Base-by-base conservation (phyloP, 495 filamentous ascomycete genomes). In the Amorphotheca resinae region DNA sequence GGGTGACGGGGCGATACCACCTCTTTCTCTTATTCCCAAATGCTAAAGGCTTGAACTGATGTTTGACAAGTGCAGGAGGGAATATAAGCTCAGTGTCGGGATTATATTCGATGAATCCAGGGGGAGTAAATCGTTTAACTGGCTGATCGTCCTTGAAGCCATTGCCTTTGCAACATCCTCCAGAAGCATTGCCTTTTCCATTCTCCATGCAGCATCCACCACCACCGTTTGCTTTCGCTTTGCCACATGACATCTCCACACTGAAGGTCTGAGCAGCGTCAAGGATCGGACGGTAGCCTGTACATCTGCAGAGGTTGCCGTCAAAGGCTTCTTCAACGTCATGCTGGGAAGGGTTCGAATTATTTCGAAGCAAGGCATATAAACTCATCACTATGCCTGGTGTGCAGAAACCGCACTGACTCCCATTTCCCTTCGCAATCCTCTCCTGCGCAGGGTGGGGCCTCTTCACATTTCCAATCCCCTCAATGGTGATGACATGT, bases 321-420 rank as follows among this genome's bases (percentile, higher is more conserved):
- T 98, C 91, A 57, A 93, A 89, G 12, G 84, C 84, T 62, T 91
- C 84, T 59, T 93, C 85, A 41, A 93, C 67, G 41, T 86, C 80
- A 53, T 82, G 72, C 51, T 84, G 74, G 25, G 72, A 76, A 33
- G 78, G 83, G 41, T 59, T 69, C 18, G 67, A 63, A 54, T 80
- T 76, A 56, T 88, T 94, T 45, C 82, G 70, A 36, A 93, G 66
- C 40, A 94, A 70, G 12, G 88, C 84, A 59, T 89, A 89, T 21
- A 89, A 62, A 54, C 82, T 87, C 91, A 98, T 96, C 40, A 95
- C 88, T 59, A 98, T 98, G 7, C 91, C 91, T 3, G 89, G 91
- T 4, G 91, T 96, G 56, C 91, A 98, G 57, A 98, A 98, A 8
- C 72, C 77, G 53, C 76, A 82, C 59, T 82, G 78, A 28, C 72